Conservation (phyloP, 306 rosid species). For the Rosa persica region DNA sequence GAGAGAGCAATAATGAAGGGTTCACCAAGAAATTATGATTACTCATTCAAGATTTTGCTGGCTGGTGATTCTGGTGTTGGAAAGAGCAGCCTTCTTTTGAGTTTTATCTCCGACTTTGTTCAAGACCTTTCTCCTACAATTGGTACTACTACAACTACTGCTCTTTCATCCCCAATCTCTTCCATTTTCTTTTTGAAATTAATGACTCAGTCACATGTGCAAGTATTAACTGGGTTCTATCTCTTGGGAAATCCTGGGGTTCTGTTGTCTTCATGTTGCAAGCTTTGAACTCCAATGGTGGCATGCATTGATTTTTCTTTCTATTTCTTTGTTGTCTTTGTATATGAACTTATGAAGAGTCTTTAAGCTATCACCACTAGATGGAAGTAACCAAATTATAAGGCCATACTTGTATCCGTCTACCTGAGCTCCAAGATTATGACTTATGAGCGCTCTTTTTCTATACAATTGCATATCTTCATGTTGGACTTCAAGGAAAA, state of each 20-base stretch:
- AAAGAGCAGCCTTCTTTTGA: conserved; percentile 89
- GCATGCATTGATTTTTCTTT: not conserved
- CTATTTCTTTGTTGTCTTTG: not conserved
- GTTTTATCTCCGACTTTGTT: conserved; percentile 70
- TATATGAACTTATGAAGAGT: not conserved
- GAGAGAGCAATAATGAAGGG: conserved; percentile 36
- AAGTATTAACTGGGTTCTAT: not conserved
- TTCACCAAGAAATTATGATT: conserved; percentile 64
- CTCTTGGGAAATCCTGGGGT: not conserved
- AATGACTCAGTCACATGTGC: not conserved
- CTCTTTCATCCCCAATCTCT: not conserved
- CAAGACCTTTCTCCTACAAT: conserved; percentile 77
- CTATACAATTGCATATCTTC: not conserved
- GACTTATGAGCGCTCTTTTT: not conserved
- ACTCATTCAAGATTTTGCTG: conserved; percentile 85
- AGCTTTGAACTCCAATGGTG: not conserved
- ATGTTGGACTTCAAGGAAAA: not conserved
- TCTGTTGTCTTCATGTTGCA: not conserved
- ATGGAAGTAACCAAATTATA: not conserved
- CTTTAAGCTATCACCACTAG: not conserved
- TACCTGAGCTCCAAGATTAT: not conserved
- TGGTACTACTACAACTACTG: conserved; percentile 34
- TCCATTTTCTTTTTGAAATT: not conserved
- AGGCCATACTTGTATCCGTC: not conserved
- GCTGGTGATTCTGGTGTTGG: conserved; percentile 98